Evolutionary conservation across 192 early-diverging fungal genomes (phyloP).

Genomic region (Thamnidium elegans): DNA sequence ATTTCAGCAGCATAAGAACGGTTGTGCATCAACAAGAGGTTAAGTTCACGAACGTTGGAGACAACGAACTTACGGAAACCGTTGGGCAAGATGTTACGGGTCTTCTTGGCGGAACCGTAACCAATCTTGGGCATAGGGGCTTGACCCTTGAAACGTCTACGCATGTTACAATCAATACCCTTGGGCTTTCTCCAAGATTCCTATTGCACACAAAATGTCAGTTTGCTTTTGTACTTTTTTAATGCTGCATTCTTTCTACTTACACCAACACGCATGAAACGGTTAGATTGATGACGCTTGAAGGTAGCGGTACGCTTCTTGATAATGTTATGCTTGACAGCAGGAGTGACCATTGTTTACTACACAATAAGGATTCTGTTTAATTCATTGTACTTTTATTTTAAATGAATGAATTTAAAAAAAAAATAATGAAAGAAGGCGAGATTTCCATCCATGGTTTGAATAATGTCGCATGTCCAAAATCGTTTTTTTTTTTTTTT

Average conservation of each 20-base stretch:
- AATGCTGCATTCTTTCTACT: conserved; percentile 44
- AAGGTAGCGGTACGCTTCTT: conserved; percentile 99
- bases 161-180: conserved; percentile 99
- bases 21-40: conserved; percentile 99
- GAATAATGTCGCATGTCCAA: too few relatives aligned
- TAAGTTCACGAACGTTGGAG: conserved; percentile 88
- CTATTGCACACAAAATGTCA: conserved; percentile 39
- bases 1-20: conserved; percentile 98
- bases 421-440: neutral
- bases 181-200: conserved; percentile 98
- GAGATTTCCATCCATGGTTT: too few relatives aligned
- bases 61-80: conserved; percentile 99
- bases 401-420: conserved; percentile 3
- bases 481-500: too few relatives aligned
- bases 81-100: conserved; percentile 94
- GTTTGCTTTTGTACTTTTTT: neutral
- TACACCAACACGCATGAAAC: conserved; percentile 88
- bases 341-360: conserved; percentile 88
- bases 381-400: too few relatives aligned
- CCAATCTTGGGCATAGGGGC: conserved; percentile 99
- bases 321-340: conserved; percentile 93
- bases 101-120: conserved; percentile 96
- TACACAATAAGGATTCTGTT: too few relatives aligned
- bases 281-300: conserved; percentile 97
- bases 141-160: conserved; percentile 97